A percentile compares a stretch with the other conserved stretches of the same genome.
These are phyloP conservation scores for Carex arenaria DNA, from an alignment of 202 grass and related monocot genomes.

Conservation along the genomic window DNA sequence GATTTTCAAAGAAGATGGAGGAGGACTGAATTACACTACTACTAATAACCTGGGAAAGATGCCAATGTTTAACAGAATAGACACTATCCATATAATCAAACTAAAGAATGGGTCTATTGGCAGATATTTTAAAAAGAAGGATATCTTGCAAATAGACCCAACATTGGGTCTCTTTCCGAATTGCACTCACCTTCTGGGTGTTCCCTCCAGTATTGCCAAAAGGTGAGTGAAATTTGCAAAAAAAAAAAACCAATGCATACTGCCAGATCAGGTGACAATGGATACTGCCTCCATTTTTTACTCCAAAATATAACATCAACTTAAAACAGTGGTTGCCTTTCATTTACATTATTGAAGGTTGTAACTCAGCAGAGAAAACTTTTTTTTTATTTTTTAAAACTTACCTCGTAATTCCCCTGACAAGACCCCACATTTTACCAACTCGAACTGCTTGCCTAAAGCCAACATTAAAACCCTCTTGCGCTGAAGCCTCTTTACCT, in stretches of 20 bases:
- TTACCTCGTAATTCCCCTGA: slow-evolving; percentile 75
- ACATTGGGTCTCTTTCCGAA: not conserved
- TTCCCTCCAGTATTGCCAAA: not conserved
- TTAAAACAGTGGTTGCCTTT: not conserved
- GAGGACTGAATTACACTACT: not conserved
- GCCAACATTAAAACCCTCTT: slow-evolving; percentile 85
- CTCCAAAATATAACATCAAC: not conserved
- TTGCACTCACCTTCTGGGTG: not conserved
- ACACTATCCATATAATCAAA: no score
- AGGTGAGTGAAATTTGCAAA: not conserved
- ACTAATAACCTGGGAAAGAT: no score
- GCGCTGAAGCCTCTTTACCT: slow-evolving; percentile 73
- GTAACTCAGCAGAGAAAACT: not conserved
- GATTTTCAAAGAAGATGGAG: not conserved
- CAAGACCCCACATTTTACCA: slow-evolving; percentile 77
- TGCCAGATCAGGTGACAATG: not conserved
- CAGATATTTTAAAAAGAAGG: not conserved
- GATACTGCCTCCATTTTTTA: not conserved
- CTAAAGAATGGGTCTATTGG: not conserved
- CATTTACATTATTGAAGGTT: not conserved
- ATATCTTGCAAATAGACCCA: not conserved
- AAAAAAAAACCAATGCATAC: not conserved
- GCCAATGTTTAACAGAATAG: not conserved
- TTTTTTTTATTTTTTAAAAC: not conserved
- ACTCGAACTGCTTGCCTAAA: slow-evolving; percentile 57